Conservation (phyloP, 2,329 filamentous ascomycete genomes). For the Dactylellina cionopaga region DNA sequence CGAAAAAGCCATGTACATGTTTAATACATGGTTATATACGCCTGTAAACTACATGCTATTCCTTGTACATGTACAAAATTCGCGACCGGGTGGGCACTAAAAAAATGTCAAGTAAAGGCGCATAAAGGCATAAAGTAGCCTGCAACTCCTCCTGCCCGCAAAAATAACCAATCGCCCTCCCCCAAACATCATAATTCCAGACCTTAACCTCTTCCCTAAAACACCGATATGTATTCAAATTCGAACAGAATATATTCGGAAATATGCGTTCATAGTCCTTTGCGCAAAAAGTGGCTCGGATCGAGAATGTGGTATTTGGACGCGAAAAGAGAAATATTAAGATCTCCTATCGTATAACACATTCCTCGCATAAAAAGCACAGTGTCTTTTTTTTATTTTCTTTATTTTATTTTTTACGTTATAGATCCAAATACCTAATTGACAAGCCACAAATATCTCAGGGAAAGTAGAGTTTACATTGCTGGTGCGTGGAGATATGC, state of each 20-base stretch:
- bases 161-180: too few species aligned
- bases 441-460: background rate
- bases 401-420: background rate
- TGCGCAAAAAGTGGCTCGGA: background rate
- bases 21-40: too few species aligned
- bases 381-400: background rate
- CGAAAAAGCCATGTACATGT: too few species aligned
- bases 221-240: background rate
- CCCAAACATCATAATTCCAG: too few species aligned
- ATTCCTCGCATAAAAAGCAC: slow-evolving; percentile 41
- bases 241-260: background rate
- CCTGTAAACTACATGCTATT: too few species aligned
- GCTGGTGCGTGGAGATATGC: slow-evolving; percentile 9
- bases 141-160: too few species aligned
- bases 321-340: background rate
- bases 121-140: too few species aligned
- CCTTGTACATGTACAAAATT: too few species aligned
- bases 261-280: slow-evolving; percentile 17
- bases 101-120: too few species aligned
- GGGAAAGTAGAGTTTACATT: background rate
- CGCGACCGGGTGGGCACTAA: too few species aligned
- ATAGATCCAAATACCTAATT: background rate
- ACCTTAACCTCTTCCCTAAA: background rate
- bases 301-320: slow-evolving; percentile 22
- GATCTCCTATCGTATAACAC: slow-evolving; percentile 42